Percentiles rank a stretch among this genome's conserved stretches.
These are phyloP conservation scores for Linderina pennispora DNA, from an alignment of 192 early-diverging fungal species.

Conservation along the genomic window DNA sequence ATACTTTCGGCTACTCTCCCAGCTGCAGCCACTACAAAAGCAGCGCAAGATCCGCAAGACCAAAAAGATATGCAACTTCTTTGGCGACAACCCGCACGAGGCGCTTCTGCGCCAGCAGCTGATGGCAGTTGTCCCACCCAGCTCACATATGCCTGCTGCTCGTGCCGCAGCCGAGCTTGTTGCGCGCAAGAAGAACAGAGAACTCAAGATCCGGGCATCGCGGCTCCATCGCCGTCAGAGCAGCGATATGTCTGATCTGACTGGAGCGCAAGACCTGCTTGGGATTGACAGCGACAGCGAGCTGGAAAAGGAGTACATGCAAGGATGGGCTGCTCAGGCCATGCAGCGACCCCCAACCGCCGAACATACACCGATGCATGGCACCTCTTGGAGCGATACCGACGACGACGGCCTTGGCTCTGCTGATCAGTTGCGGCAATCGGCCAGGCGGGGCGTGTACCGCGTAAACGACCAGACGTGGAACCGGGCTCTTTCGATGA, in stretches of 20 bases:
- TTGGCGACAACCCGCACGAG: constrained; percentile 55
- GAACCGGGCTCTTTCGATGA: constrained; percentile 44
- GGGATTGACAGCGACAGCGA: constrained; percentile 37
- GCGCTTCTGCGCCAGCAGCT: constrained; percentile 52
- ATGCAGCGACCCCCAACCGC: constrained; percentile 4
- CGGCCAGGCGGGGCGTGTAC: not conserved
- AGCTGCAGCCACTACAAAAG: constrained; percentile 48
- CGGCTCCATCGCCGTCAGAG: constrained; percentile 2
- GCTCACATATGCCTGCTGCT: constrained; percentile 30
- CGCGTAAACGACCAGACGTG: constrained; percentile 22
- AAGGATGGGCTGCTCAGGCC: constrained; percentile 24
- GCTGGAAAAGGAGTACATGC: constrained; percentile 6
- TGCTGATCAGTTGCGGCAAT: constrained; percentile 4
- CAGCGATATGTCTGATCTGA: constrained; percentile 12
- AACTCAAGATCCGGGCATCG: constrained; percentile 7
- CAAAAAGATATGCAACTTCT: constrained; percentile 63
- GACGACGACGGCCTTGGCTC: constrained; percentile 1
- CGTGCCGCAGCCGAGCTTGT: constrained; percentile 38
- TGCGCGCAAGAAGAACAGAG: constrained; percentile 22
- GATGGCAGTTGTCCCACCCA: constrained; percentile 43
- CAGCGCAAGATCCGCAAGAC: constrained; percentile 56
- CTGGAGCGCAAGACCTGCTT: constrained; percentile 21
- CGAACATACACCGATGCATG: not conserved
- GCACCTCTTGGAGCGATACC: constrained; percentile 22
- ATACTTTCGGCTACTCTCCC: constrained; percentile 52